Evolutionary conservation across 371 early-diverging fungal genomes (phyloP), one percentile per base, ranked within the genome.

Genomic region (Capillidium rhysosporum): DNA sequence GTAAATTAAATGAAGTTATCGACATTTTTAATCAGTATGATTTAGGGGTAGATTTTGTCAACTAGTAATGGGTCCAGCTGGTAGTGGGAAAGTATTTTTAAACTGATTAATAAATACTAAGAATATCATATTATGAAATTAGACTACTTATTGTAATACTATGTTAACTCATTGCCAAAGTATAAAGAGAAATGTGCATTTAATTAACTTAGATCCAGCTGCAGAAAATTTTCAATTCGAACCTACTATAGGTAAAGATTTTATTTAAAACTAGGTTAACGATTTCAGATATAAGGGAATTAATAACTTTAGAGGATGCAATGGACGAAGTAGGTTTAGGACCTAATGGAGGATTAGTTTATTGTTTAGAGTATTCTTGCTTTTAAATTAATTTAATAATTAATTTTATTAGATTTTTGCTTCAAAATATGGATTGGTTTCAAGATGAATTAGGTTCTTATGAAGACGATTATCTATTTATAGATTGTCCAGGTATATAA

Each of bases 201-300:
- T 98, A 9, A 84, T 98, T 1, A 99, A 99, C 66, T 70, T 99
- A 56, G 99, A 99, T 70, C 99, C 99, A 23, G 99, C 99, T 14
- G 94, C 93, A 1, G 92, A 94, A 57, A 62, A 80, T 31, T 92
- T 94, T 61, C 86, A 89, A 62, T 91, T 94, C 60, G 75, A 84
- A 54, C 93, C 93, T 1, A 73, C 86, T 0, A 83, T 87, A 41
- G 83, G 79, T 80, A 69, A 7, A 7, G 4, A 46, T 40, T 34
- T 52, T 49, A 20, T 14, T 38, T n/a, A 46, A 41, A 21, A 38
- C 21, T 23, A 38, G 43, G 28, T 16, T 21, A 1, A 40, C 1
- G 20, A 21, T 52, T 41, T n/a, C 72, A 69, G 92, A 98, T 63
- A 92, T 99, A 47, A 74, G 88, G 54, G 97, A 98, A 40, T 73